A percentile compares a stretch with the other conserved stretches of the same genome.
Evolutionary conservation across 345 rosid genomes (phyloP).

Genomic region (Brassica juncea): DNA sequence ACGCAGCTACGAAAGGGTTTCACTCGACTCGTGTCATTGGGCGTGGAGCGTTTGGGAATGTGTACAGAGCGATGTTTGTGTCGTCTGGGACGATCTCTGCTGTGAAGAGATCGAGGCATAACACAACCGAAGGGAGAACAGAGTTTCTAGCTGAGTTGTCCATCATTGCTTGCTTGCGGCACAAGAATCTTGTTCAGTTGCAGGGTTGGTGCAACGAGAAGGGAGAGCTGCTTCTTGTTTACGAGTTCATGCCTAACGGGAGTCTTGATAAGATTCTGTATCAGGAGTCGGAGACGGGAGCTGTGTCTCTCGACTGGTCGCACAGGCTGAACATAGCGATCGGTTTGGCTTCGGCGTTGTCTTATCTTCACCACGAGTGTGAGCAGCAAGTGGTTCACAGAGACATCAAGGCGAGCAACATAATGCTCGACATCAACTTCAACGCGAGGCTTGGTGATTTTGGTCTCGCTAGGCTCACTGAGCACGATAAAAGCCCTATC

Average conservation of each 20-base stretch:
- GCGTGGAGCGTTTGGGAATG: conserved; percentile 83
- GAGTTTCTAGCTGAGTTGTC: conserved; percentile 88
- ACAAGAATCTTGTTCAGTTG: conserved; percentile 85
- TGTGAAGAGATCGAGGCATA: conserved; percentile 83
- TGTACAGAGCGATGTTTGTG: conserved; percentile 69
- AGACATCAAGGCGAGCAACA: conserved; percentile 85
- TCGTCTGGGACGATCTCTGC: conserved; percentile 66
- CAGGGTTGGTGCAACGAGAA: conserved; percentile 96
- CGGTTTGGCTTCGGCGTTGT: conserved; percentile 77
- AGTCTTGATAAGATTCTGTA: conserved; percentile 83
- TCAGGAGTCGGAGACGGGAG: conserved; percentile 53
- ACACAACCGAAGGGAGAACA: conserved; percentile 75
- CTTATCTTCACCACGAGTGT: conserved; percentile 90
- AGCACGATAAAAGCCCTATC: conserved; percentile 89
- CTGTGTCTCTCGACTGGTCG: conserved; percentile 55
- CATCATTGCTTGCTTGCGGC: conserved; percentile 84
- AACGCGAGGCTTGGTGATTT: conserved; percentile 92
- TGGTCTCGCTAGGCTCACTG: conserved; percentile 91
- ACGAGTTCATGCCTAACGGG: conserved; percentile 91
- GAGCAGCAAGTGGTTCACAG: conserved; percentile 94
- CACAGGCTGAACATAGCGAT: conserved; percentile 69
- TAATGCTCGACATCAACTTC: conserved; percentile 84
- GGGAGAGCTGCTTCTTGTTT: conserved; percentile 81
- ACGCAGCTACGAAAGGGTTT: conserved; percentile 76
- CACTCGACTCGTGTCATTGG: conserved; percentile 85